A percentile compares a stretch with the other conserved stretches of the same genome.
These are phyloP conservation scores for Leccinum boreale DNA, from an alignment of 768 basidiomycete genomes.

Conservation along the genomic window DNA sequence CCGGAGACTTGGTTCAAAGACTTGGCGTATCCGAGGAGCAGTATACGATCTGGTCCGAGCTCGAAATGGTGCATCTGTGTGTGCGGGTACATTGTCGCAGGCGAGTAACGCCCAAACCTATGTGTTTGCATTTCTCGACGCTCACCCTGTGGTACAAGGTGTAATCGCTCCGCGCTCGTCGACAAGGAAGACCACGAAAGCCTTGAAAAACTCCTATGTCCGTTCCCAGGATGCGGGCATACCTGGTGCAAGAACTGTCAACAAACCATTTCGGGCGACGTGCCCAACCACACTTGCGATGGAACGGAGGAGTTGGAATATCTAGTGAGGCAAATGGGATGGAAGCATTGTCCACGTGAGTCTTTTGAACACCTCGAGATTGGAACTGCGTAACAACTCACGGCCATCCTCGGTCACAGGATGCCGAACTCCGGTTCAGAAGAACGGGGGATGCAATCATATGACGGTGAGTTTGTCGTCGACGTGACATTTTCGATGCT, in stretches of 20 bases:
- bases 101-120: conserved; percentile 26
- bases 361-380: not conserved
- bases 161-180: conserved; percentile 44
- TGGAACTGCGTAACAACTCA: not conserved
- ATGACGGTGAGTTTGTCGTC: conserved; percentile 46
- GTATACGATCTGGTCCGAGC: conserved; percentile 39
- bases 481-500: not conserved
- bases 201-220: conserved; percentile 43
- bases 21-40: conserved; percentile 44
- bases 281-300: conserved; percentile 52
- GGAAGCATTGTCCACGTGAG: conserved; percentile 62
- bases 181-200: conserved; percentile 45
- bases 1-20: conserved; percentile 33
- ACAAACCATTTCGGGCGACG: conserved; percentile 31
- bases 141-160: conserved; percentile 35
- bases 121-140: not conserved
- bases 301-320: conserved; percentile 50
- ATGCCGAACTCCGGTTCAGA: conserved; percentile 48
- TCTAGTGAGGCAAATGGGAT: conserved; percentile 49
- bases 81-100: conserved; percentile 46
- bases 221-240: conserved; percentile 44
- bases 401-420: conserved; percentile 20
- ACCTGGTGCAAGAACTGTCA: conserved; percentile 62
- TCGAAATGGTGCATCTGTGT: conserved; percentile 42
- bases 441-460: conserved; percentile 54